Evolutionary conservation across 768 basidiomycete species (phyloP).

Genomic region (Rossbeevera mucosa): DNA sequence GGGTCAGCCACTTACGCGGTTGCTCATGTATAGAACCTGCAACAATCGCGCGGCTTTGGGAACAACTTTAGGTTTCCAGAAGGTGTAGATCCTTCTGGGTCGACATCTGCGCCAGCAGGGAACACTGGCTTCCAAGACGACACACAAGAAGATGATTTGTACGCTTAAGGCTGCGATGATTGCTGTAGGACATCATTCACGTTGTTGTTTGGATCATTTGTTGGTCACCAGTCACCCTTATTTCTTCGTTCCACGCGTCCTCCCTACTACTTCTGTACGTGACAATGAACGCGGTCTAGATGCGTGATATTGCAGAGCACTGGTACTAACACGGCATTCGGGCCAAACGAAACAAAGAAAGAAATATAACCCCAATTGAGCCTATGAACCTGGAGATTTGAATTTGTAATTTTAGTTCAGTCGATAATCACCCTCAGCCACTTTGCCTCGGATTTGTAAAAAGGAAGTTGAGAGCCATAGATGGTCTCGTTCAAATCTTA

Average conservation of each 20-base stretch:
- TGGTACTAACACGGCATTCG: no score
- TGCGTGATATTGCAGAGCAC: not conserved
- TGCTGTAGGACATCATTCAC: not conserved
- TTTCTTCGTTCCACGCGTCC: not conserved
- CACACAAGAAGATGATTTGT: constrained; percentile 84
- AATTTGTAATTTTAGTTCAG: no score
- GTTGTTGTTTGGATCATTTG: not conserved
- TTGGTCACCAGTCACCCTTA: not conserved
- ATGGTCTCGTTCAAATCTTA: no score
- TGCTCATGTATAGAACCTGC: constrained; percentile 52
- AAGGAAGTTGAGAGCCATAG: not conserved
- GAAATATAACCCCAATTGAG: not conserved
- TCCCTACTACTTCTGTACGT: constrained; percentile 3
- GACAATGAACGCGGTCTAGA: constrained; percentile 9
- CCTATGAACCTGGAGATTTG: not conserved
- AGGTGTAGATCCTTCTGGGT: constrained; percentile 37
- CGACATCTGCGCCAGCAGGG: constrained; percentile 43
- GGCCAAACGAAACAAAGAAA: no score
- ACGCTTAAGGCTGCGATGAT: constrained; percentile 48
- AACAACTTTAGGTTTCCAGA: constrained; percentile 99
- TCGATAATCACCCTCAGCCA: no score
- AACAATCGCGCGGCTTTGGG: constrained; percentile 89
- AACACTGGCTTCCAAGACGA: constrained; percentile 85
- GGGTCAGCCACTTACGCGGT: not conserved
- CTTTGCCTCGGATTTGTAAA: no score